Base-by-base conservation (phyloP, 176 grass and related monocot species). In the Thinopyrum elongatum region DNA sequence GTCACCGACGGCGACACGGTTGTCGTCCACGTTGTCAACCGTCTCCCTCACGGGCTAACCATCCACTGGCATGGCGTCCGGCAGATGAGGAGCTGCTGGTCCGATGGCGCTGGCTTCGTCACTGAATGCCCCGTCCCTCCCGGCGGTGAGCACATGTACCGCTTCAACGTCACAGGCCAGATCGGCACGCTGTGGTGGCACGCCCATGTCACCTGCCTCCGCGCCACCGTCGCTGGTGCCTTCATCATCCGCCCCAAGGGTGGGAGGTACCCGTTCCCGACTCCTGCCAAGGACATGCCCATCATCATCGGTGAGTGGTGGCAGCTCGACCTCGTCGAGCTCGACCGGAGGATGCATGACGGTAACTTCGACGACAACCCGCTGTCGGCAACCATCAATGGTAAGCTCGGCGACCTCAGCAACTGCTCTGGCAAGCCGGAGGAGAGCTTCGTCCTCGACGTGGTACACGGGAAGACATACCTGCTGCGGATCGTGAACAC, bases 401-500 rank as follows among this genome's bases (percentile, higher is more conserved):
- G 90, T 1, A 88, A 89, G 76, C 84, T 89, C 4, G 90, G 90
- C 0, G 83, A 92, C 42, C 87, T 86, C 0, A 76, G 62, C 77
- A 86, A 86, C 58, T 92, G 90, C 87, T 89, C 87, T 0, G 76
- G 88, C 4, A 36, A 10, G 1, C 53, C 47, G 0, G 88, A 90
- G 15, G 88, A 90, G 33, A 87, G 85, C 34, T 90, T 87, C 44
- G 65, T 83, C 7, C 42, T 90, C 0, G 85, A 88, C 23, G 90
- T 97, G 3, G 81, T 83, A 22, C 67, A 29, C 0, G 88, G 90
- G 1, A 44, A 89, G 25, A 91, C 25, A 1, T 95, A 95, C 76
- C 64, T 91, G 1, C 86, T 95, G 8, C 83, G 88, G 21, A 26
- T 94, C 33, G 9, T 94, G 53, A 97, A 91, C 76, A 58, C 84